Conservation (phyloP, 2,329 filamentous ascomycete genomes). For the Pestalotiopsis sp. region DNA sequence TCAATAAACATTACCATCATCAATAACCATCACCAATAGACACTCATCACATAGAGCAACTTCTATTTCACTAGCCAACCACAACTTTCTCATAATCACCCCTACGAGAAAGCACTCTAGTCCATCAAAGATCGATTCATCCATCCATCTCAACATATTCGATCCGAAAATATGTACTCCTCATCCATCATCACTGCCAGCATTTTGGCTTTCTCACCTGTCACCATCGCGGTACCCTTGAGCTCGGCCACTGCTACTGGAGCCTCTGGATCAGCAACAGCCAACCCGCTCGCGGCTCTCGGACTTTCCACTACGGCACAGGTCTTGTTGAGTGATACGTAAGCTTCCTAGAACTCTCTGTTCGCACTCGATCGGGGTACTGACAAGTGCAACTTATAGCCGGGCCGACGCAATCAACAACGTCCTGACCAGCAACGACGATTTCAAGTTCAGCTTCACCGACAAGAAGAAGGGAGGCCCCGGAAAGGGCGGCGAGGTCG, state of each 20-base stretch:
- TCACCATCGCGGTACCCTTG: conserved; percentile 22
- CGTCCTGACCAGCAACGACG: conserved; percentile 43
- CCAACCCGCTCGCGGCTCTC: conserved; percentile 17
- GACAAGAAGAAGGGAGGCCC: conserved; percentile 26
- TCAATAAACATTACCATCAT: not conserved
- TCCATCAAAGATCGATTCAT: not conserved
- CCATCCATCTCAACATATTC: not conserved
- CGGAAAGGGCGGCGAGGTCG: conserved; percentile 50
- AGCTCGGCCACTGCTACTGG: conserved; percentile 1
- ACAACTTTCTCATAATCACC: not conserved
- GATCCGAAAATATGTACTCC: conserved; percentile 36
- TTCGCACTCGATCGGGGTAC: too few relatives aligned
- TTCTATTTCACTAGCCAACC: not conserved
- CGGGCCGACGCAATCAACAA: conserved; percentile 44
- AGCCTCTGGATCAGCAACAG: conserved; percentile 1
- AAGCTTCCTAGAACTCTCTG: conserved; percentile 19
- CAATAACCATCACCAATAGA: not conserved
- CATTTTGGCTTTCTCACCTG: conserved; percentile 42
- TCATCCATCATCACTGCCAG: conserved; percentile 36
- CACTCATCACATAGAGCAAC: not conserved
- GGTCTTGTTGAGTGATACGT: conserved; percentile 43
- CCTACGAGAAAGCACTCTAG: not conserved
- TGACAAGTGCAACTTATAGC: conserved; percentile 28
- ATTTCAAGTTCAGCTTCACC: conserved; percentile 55
- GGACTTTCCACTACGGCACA: conserved; percentile 37